Evolutionary conservation across 1,284 basidiomycete species (phyloP), one percentile per base, ranked within the genome.

Genomic region (Sporisorium sorghi): DNA sequence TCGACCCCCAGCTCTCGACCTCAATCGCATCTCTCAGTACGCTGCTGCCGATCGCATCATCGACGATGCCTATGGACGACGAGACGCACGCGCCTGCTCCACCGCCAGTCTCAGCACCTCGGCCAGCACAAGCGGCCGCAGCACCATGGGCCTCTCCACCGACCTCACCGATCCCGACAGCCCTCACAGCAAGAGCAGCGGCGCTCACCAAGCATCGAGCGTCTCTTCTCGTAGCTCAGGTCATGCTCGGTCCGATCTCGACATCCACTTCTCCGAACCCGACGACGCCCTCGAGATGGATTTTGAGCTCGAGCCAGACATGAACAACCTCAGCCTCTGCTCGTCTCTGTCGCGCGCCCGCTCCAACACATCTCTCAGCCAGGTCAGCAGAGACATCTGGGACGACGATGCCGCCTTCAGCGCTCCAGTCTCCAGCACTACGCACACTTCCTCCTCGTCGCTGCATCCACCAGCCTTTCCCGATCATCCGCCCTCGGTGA

Each of bases 141-240:
- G 73, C 58, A 66, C 57, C 52, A 61, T 71, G 58, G 73, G 67
- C 14, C 59, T 75, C 21, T 77, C 75, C 35, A 77, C 75, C 39
- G 75, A 77, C 46, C 58, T 77, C 37, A 77, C 75, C 33, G 75
- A 77, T 47, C 71, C 70, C 9, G 75, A 77, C 21, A 70, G 60
- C 37, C 64, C 75, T 0, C 53, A 69, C 43, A 70, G 57, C 62
- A 72, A 70, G 40, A 28, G 47, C 33, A 40, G 58, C 1, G 28
- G 28, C 56, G 39, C 53, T 6, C 61, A 28, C 9, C 51, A 48
- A 24, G 19, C 57, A 7, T 58, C 61, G 1, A 62, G 54, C 23
- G 28, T 43, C 19, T 75, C 73, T 0, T 62, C 67, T 19, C 58
- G 42, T 9, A 53, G 68, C 55, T 61, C 69, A 8, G 48, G 51